Evolutionary conservation across 371 early-diverging fungal genomes (phyloP), one percentile per base, ranked within the genome.

Genomic region (Parasitella parasitica): DNA sequence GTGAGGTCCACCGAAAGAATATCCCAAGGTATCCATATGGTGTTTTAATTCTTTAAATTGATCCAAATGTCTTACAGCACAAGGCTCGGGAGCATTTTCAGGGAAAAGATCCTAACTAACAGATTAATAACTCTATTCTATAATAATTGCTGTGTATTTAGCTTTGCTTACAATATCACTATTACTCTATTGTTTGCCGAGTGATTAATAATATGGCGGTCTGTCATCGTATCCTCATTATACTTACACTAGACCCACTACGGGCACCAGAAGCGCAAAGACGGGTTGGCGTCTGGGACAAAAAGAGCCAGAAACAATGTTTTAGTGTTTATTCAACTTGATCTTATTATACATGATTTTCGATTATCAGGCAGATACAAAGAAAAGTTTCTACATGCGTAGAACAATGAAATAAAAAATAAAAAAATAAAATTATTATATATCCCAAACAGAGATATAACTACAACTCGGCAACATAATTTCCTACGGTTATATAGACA

Each of bases 381-480:
- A n/a, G n/a, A n/a, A n/a, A n/a, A n/a, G n/a, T n/a, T n/a, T n/a
- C n/a, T n/a, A n/a, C n/a, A n/a, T n/a, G n/a, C n/a, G n/a, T n/a
- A n/a, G n/a, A n/a, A n/a, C n/a, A n/a, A n/a, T n/a, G n/a, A n/a
- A n/a, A n/a, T n/a, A n/a, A n/a, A n/a, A n/a, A n/a, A n/a, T n/a
- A n/a, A n/a, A n/a, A n/a, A n/a, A n/a, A n/a, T n/a, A n/a, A n/a
- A n/a, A n/a, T n/a, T n/a, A n/a, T n/a, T n/a, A n/a, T n/a, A n/a
- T n/a, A 2, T 32, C 0, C 1, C 4, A 32, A 32, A 32, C 6
- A 32, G 32, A 32, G 3, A 32, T 65, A 32, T 8, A 2, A 8
- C 3, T 54, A 72, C 24, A 69, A 20, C 27, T 72, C 70, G 32
- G 66, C 22, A 18, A 70, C 70, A 56, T 73, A 73, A 26, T 72